Evolutionary conservation across 345 rosid genomes (phyloP), one percentile per base, ranked within the genome.

Genomic region (Hypericum perforatum): DNA sequence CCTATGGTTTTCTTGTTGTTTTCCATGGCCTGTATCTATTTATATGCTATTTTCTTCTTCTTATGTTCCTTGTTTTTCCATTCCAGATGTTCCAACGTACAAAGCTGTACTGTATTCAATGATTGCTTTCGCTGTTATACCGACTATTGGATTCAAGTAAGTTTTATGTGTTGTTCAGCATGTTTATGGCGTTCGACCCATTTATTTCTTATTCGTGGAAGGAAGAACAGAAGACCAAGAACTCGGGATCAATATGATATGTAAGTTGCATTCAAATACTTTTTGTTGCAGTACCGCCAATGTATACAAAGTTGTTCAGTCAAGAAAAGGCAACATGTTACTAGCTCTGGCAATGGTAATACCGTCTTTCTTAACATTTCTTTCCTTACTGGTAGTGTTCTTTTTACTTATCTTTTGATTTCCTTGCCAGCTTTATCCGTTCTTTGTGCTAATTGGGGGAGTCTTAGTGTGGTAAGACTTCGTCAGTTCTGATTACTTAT

Each of bases 341-440:
- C 69, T 73, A 63, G 99, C 99, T 44, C 63, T 94, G 63, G 89
- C 99, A 58, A 89, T 92, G 98, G 98, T 92, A 68, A 56, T 56
- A 52, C 53, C 48, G 32, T 41, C 6, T 11, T 73, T 49, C 52
- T 59, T 43, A 7, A 40, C 29, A n/a, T 42, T 11, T 10, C 36
- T 50, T 60, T 56, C 32, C 12, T 42, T 7, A 12, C 29, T 7
- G 41, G 11, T 8, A 39, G 8, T 15, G 57, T 40, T 71, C 51
- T 29, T 43, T 45, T 63, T 15, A 55, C 53, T 63, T 42, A 14
- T 51, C 54, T 37, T 60, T 53, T 36, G 48, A 61, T 70, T 32
- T 70, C 14, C 10, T 13, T 49, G 38, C 41, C 85, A 92, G 99
- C 91, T 84, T 59, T 85, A 70, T 62, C 99, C 99, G 13, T 84